These are phyloP conservation scores for Herpetomonas tarakana DNA, from an alignment of 208 protist species.

Conservation along the genomic window DNA sequence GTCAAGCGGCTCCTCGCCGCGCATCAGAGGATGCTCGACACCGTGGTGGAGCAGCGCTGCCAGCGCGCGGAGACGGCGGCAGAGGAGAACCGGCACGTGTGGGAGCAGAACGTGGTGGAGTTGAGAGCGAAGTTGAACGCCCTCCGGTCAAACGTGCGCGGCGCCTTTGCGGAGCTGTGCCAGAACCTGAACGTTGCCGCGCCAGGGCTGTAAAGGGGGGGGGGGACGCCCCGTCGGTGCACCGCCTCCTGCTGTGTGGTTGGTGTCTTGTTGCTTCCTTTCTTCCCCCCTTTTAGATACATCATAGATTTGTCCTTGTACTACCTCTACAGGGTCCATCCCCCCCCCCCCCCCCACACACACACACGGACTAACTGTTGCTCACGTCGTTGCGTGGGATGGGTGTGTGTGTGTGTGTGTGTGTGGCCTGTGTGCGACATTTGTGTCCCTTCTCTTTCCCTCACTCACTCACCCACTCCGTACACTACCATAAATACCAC, in stretches of 20 bases:
- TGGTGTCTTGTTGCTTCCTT: no score
- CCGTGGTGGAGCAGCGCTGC: constrained; percentile 67
- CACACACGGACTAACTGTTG: no score
- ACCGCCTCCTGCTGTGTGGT: background rate
- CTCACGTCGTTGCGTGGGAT: no score
- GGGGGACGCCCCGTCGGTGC: background rate
- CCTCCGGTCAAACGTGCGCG: constrained; percentile 59
- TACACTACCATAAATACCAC: no score
- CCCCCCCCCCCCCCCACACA: no score
- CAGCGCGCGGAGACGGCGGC: constrained; percentile 33
- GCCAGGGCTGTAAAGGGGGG: constrained; percentile 42
- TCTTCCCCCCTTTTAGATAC: no score
- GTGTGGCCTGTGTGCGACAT: no score
- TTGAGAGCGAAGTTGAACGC: constrained; percentile 42
- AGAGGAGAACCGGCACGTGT: constrained; percentile 26
- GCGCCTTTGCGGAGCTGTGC: constrained; percentile 58
- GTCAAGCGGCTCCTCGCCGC: constrained; percentile 63
- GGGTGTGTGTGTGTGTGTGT: no score
- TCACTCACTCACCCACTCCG: no score
- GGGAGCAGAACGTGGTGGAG: constrained; percentile 55
- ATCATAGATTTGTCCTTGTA: no score
- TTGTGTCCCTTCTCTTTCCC: no score
- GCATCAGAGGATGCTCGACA: constrained; percentile 70
- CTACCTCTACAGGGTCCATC: no score
- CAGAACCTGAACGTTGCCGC: constrained; percentile 66